A percentile compares a stretch with the other conserved stretches of the same genome.
These are phyloP conservation scores for Pholiota conissans DNA, from an alignment of 768 basidiomycete species.

Conservation along the genomic window DNA sequence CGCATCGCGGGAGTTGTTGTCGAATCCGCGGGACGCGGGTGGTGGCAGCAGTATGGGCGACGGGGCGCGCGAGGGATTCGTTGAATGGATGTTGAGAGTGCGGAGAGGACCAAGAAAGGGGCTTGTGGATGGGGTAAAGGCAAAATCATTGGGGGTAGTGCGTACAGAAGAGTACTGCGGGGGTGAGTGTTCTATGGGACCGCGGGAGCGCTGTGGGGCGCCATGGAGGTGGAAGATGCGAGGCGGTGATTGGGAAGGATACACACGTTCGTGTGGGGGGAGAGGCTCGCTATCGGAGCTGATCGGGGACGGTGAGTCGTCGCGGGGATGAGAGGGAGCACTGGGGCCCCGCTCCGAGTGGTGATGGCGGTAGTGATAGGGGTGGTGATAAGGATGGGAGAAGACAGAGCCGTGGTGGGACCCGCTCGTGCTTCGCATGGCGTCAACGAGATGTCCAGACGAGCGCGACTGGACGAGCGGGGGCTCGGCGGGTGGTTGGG, in stretches of 20 bases:
- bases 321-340: conserved; percentile 30
- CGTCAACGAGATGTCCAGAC: conserved; percentile 42
- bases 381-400: conserved; percentile 46
- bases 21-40: conserved; percentile 22
- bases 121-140: conserved; percentile 70
- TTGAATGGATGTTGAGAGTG: conserved; percentile 72
- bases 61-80: conserved; percentile 69
- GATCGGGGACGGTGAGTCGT: conserved; percentile 69
- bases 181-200: conserved; percentile 28
- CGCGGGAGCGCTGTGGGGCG: conserved; percentile 14
- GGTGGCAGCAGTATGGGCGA: conserved; percentile 71
- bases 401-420: conserved; percentile 30
- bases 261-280: conserved; percentile 29
- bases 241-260: conserved; percentile 31
- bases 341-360: conserved; percentile 24
- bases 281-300: conserved; percentile 65
- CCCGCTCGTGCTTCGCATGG: conserved; percentile 22
- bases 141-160: conserved; percentile 30
- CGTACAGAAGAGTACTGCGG: conserved; percentile 31
- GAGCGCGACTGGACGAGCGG: conserved; percentile 37
- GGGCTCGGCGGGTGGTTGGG: conserved; percentile 20
- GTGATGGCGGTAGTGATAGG: conserved; percentile 34
- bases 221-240: conserved; percentile 31
- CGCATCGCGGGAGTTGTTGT: conserved; percentile 13
- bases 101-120: conserved; percentile 80